Conservation (phyloP, 371 early-diverging fungal genomes). For the Mortierella sp. region DNA sequence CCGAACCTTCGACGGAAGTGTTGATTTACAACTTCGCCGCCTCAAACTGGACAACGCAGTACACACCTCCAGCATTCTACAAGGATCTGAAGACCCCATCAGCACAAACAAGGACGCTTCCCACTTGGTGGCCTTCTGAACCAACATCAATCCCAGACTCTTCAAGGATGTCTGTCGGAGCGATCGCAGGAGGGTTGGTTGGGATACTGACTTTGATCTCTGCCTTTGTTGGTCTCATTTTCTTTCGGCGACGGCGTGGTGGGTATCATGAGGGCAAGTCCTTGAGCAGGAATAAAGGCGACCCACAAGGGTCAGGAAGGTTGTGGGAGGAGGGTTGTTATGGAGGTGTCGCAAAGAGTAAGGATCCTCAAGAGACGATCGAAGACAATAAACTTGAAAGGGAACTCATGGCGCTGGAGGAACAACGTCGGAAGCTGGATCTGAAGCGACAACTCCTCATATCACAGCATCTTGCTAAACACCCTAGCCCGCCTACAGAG, state of each 20-base stretch:
- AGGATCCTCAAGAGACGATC: background rate
- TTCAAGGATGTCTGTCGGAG: too few species aligned
- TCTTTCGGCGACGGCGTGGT: too few species aligned
- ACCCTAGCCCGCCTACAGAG: too few species aligned
- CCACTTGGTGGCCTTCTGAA: too few species aligned
- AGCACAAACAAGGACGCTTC: background rate
- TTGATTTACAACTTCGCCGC: background rate
- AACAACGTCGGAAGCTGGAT: background rate
- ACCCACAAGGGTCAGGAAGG: too few species aligned
- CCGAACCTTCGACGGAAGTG: background rate
- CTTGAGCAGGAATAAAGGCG: too few species aligned
- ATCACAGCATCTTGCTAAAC: background rate
- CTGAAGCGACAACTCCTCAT: background rate
- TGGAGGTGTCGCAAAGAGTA: background rate
- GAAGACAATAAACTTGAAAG: background rate
- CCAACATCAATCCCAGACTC: too few species aligned
- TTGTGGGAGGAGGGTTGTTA: background rate
- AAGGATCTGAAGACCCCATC: background rate
- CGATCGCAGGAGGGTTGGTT: too few species aligned
- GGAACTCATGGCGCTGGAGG: background rate
- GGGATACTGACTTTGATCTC: too few species aligned
- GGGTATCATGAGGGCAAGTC: too few species aligned
- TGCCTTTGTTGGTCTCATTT: too few species aligned
- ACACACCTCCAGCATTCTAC: background rate
- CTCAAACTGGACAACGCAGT: background rate